Conservation (phyloP, 257 asterid species). For the Solanum pennellii region DNA sequence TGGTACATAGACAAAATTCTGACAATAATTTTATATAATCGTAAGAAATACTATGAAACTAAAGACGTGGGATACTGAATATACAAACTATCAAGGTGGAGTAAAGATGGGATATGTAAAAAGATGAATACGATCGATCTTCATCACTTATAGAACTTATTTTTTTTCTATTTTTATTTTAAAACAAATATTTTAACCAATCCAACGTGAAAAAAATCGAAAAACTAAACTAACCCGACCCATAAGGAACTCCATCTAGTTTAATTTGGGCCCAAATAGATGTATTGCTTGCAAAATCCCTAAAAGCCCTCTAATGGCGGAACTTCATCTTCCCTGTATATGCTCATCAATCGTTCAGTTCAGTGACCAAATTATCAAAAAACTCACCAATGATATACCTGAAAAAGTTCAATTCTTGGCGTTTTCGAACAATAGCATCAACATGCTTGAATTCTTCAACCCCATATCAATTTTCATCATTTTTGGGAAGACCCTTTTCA, state of each 20-base stretch:
- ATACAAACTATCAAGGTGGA: fast-evolving
- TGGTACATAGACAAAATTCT: fast-evolving
- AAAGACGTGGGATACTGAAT: neutral
- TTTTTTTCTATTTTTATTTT: neutral
- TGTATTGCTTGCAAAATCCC: neutral
- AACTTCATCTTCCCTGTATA: neutral
- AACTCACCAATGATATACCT: slow-evolving; percentile 14
- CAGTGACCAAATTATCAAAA: neutral
- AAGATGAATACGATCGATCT: neutral
- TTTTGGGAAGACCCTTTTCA: slow-evolving; percentile 23
- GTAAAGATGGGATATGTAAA: neutral
- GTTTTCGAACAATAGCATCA: neutral
- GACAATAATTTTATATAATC: no score
- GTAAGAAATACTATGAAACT: no score
- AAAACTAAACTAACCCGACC: neutral
- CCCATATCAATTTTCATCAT: slow-evolving; percentile 7
- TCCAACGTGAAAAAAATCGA: neutral
- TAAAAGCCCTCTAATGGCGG: neutral
- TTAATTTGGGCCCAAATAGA: neutral
- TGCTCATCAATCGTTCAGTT: neutral
- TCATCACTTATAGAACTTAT: neutral
- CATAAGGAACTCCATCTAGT: neutral
- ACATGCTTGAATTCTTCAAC: slow-evolving; percentile 1
- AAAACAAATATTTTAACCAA: no score
- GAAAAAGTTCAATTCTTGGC: slow-evolving; percentile 11